Evolutionary conservation across 768 basidiomycete genomes (phyloP), one percentile per base, ranked within the genome.

Genomic region (Gautieria morchelliformis): DNA sequence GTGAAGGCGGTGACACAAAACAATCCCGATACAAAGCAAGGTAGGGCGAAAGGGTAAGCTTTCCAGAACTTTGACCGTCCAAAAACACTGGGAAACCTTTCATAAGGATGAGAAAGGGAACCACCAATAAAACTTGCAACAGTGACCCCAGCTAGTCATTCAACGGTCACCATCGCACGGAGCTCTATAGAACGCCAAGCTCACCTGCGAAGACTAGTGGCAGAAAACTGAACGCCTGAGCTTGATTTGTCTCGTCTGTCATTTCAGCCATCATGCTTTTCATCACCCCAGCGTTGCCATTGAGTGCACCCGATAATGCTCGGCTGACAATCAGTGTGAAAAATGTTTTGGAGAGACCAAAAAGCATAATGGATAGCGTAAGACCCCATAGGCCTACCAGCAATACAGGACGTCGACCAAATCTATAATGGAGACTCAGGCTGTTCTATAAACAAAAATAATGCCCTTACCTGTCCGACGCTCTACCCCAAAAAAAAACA

Each of bases 221-320:
- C 15, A 42, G 48, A 58, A 77, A 85, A 0, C 83, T 80, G 68
- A 84, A 88, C 7, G 83, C 85, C 64, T 77, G 75, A 3, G 85
- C 74, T 46, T 88, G 74, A 66, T 87, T 87, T 0, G 83, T 81
- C 0, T 78, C 68, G 62, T 89, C 86, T 0, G 86, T 86, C 32
- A 86, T 66, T 55, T 86, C 84, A 0, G 76, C 83, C 70, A 87
- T 75, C 63, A 81, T 61, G 81, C 84, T 64, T 87, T 89, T 76
- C 46, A 87, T 78, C 4, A 89, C 78, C 72, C 87, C 84, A 49
- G 83, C 78, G 58, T 87, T 85, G 40, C 85, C 86, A 60, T 86
- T 87, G 47, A 88, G 66, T 14, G 86, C 86, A 17, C 87, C 87
- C 59, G 84, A 85, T 32, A 88, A 68, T 61, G 76, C 74, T 58